Evolutionary conservation across 2,329 filamentous ascomycete species (phyloP), one percentile per base, ranked within the genome.

Genomic region (Ophiocordyceps robertsii): DNA sequence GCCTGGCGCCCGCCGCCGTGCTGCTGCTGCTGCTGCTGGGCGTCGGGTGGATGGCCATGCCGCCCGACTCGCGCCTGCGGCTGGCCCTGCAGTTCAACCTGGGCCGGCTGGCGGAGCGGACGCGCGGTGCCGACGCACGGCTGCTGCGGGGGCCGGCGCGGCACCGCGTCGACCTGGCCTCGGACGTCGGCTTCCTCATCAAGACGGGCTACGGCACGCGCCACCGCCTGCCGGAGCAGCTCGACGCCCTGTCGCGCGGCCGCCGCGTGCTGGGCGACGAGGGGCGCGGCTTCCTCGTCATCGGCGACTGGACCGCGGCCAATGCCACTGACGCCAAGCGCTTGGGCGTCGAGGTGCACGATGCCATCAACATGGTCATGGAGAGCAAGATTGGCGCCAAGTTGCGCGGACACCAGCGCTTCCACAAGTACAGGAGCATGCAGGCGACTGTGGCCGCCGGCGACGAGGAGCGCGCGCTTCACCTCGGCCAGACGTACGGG

Each of bases 151-250:
- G 55, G 49, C 48, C 57, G 40, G 60, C 61, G n/a, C 48, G 47
- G n/a, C 64, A 65, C 43, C 61, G 66, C 4, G 55, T 74, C 43
- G 61, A 72, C 43, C 55, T 68, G 31, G 55, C 57, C 41, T 57
- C 58, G 32, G 71, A 75, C 43, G 63, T 74, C 8, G 69, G 65
- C 29, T 61, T 71, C 47, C 63, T 76, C 40, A 56, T 76, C 48
- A 76, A 76, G 57, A 75, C 72, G 5, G 72, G 72, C 29, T 75
- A 72, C 51, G 72, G 72, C 42, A 75, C 72, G 16, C 64, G 65
- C 38, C 56, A 66, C 40, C 65, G 72, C 13, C 59, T 75, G 27
- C 56, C 62, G 5, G 62, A 65, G 11, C 66, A 70, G 53, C 55
- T 75, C 11, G 58, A 63, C 36, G 70, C 71, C 0, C 59, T 73